Conservation (phyloP, 169 alveolate genomes). For the Eimeria sp. region DNA sequence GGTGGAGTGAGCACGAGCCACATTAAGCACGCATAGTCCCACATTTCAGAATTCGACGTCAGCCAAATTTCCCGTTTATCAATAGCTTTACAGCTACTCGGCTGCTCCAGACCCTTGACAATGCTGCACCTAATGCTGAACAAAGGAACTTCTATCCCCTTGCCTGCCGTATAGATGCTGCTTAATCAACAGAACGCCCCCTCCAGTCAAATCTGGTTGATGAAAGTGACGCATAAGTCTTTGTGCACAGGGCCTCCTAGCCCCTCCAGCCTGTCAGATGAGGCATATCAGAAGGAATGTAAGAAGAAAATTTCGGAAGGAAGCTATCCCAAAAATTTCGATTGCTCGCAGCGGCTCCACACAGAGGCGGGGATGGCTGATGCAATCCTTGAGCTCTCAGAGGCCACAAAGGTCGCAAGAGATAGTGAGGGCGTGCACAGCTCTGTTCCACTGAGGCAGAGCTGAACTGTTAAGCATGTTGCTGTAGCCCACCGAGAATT, state of each 20-base stretch:
- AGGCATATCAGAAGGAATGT: slow-evolving; percentile 56
- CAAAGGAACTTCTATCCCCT: not conserved
- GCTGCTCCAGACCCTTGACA: not conserved
- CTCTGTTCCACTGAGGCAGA: not conserved
- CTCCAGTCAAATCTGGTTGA: not conserved
- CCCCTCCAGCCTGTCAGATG: slow-evolving; percentile 72
- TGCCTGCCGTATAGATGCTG: not conserved
- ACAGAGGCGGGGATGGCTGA: slow-evolving; percentile 79
- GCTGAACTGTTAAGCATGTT: not conserved
- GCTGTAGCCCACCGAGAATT: not conserved
- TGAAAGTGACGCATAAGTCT: not conserved
- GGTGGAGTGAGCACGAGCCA: slow-evolving; percentile 64
- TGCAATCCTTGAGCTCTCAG: slow-evolving; percentile 73
- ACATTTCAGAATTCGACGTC: not conserved
- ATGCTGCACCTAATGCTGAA: not conserved
- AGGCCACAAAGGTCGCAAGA: slow-evolving; percentile 31
- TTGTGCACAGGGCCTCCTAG: slow-evolving; percentile 67
- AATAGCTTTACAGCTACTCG: not conserved
- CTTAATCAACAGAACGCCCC: not conserved
- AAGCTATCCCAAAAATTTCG: slow-evolving; percentile 64
- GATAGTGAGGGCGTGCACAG: slow-evolving; percentile 32
- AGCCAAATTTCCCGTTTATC: not conserved
- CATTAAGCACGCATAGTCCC: not conserved
- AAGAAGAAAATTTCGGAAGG: slow-evolving; percentile 57
- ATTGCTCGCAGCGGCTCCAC: slow-evolving; percentile 66